phyloP scores from a whole-genome alignment of 2,329 filamentous ascomycete genomes.

The Aspergillus calidoustus region DNA sequence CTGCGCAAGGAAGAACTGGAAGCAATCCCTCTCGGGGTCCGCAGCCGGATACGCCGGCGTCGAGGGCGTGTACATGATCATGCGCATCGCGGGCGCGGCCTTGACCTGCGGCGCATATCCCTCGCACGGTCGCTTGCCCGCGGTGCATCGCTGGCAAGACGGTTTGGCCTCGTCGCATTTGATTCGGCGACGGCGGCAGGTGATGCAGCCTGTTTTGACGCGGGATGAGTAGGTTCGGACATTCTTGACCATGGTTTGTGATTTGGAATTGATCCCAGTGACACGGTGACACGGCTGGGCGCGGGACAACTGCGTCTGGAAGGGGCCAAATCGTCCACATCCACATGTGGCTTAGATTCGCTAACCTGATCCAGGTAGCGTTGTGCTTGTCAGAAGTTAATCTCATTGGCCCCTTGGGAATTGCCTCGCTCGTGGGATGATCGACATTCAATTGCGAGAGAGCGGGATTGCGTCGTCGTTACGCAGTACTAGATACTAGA shows the following conservation, averaged over 20 bases:
- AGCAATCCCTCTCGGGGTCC: not conserved
- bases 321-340: too few relatives aligned
- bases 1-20: not conserved
- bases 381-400: too few relatives aligned
- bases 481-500: too few relatives aligned
- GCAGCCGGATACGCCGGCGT: not conserved
- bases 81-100: not conserved
- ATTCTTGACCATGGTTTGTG: not conserved
- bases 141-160: not conserved
- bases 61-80: not conserved
- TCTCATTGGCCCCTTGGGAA: too few relatives aligned
- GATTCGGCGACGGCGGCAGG: not conserved
- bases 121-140: not conserved
- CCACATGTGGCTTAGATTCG: too few relatives aligned
- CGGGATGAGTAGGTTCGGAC: not conserved
- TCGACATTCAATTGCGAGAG: too few relatives aligned
- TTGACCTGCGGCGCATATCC: not conserved
- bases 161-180: constrained; percentile 2
- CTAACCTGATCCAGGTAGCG: too few relatives aligned
- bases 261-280: too few relatives aligned
- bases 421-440: too few relatives aligned
- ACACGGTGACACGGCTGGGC: too few relatives aligned
- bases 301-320: too few relatives aligned
- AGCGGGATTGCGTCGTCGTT: too few relatives aligned
- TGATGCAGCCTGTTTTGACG: not conserved